Evolutionary conservation across 257 asterid genomes (phyloP).

Genomic region (Solanum virginianum): DNA sequence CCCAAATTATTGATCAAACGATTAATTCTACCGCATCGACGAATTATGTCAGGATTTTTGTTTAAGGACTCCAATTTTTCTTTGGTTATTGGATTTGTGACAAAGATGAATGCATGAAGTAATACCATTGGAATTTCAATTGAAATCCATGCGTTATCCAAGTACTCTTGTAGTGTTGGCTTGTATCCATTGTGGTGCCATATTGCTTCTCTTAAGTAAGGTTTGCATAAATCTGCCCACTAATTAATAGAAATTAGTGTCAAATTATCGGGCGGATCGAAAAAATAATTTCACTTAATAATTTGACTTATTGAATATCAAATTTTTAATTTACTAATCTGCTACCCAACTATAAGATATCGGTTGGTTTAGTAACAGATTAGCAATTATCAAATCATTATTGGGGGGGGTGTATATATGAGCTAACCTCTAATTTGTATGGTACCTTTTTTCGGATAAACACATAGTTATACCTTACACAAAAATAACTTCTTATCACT

Average conservation of each 20-base stretch:
- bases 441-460: too few species aligned
- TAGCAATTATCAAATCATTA: too few species aligned
- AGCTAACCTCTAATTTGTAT: too few species aligned
- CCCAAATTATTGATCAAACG: slow-evolving; percentile 38
- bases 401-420: too few species aligned
- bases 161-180: slow-evolving; percentile 27
- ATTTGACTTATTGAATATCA: too few species aligned
- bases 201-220: slow-evolving; percentile 19
- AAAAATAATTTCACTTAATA: too few species aligned
- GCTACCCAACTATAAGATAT: too few species aligned
- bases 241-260: neutral
- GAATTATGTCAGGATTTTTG: slow-evolving; percentile 12
- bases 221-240: slow-evolving; percentile 20
- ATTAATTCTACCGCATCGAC: slow-evolving; percentile 9
- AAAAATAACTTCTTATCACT: too few species aligned
- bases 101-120: slow-evolving; percentile 11
- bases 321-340: too few species aligned
- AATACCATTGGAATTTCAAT: slow-evolving; percentile 10
- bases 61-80: slow-evolving; percentile 11
- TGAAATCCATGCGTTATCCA: slow-evolving; percentile 23
- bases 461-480: too few species aligned
- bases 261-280: too few species aligned
- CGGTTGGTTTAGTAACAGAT: too few species aligned
- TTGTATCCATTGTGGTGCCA: slow-evolving; percentile 20
- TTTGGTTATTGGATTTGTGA: slow-evolving; percentile 17